phyloP scores from a whole-genome alignment of 768 basidiomycete species.

The Sutorius australiensis region DNA sequence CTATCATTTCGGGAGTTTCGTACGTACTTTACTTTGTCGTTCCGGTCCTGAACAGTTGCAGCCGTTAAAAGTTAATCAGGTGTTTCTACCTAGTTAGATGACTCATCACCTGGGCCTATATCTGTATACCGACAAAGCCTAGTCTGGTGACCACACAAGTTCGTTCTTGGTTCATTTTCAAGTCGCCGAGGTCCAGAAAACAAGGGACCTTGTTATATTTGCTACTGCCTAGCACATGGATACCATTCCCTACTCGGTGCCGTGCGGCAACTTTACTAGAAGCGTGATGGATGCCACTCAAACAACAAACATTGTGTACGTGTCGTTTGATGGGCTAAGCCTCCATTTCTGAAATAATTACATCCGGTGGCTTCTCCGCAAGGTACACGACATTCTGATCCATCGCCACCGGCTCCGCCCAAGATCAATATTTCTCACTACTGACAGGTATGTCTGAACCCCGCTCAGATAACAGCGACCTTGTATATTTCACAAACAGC shows the following conservation, averaged over 20 bases:
- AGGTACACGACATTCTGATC: background rate
- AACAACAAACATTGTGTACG: background rate
- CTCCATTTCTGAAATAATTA: background rate
- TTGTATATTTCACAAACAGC: background rate
- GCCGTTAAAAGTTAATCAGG: no score
- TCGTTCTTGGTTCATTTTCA: no score
- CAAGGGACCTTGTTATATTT: background rate
- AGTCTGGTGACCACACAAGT: no score
- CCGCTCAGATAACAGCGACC: background rate
- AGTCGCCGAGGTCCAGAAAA: no score
- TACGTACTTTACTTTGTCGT: no score
- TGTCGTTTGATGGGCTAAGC: no score
- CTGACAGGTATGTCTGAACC: background rate
- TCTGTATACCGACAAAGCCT: no score
- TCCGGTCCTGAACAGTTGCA: no score
- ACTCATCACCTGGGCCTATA: no score
- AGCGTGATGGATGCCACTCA: background rate
- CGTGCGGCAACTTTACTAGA: background rate
- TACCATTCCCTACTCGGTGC: background rate
- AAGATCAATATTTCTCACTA: background rate
- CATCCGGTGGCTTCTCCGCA: background rate
- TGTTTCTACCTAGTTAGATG: no score
- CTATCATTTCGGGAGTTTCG: no score
- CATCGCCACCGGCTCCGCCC: conserved; percentile 1
- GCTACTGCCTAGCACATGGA: background rate